Conservation (phyloP, 768 basidiomycete genomes). For the Phallus indusiatus region DNA sequence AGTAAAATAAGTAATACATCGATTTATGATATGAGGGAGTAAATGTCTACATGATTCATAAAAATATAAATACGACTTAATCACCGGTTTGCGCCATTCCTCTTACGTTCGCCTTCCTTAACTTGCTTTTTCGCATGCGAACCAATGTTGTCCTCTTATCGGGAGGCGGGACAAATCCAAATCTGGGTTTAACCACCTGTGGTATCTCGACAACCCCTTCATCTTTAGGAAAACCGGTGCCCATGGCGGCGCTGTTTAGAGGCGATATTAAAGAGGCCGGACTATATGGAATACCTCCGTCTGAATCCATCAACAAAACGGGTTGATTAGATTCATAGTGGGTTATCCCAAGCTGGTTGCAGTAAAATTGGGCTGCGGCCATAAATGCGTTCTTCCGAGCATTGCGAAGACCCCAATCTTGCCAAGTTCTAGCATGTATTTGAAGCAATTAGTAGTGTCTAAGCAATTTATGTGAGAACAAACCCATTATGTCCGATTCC, state of each 20-base stretch:
- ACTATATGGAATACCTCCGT: background rate
- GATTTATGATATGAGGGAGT: no score
- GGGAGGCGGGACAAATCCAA: conserved; percentile 40
- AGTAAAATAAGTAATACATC: no score
- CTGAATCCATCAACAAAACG: conserved; percentile 27
- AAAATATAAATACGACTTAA: background rate
- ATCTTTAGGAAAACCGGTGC: background rate
- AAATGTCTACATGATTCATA: no score
- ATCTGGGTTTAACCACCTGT: conserved; percentile 21
- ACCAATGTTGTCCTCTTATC: conserved; percentile 21
- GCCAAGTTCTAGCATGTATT: conserved; percentile 32
- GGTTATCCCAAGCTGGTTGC: conserved; percentile 56
- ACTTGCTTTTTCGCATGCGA: conserved; percentile 24
- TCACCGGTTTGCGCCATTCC: conserved; percentile 17
- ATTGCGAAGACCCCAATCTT: conserved; percentile 55
- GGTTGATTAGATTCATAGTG: conserved; percentile 55
- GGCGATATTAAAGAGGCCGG: background rate
- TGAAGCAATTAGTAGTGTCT: background rate
- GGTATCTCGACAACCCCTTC: background rate
- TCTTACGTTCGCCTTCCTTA: conserved; percentile 26
- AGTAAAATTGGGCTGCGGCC: conserved; percentile 67
- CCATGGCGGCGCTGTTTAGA: background rate
- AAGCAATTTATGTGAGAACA: background rate
- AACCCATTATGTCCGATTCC: conserved; percentile 46
- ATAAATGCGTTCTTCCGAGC: conserved; percentile 69